Conservation (phyloP, 1,139 yeast genomes). For the Taphrina flavorubra region DNA sequence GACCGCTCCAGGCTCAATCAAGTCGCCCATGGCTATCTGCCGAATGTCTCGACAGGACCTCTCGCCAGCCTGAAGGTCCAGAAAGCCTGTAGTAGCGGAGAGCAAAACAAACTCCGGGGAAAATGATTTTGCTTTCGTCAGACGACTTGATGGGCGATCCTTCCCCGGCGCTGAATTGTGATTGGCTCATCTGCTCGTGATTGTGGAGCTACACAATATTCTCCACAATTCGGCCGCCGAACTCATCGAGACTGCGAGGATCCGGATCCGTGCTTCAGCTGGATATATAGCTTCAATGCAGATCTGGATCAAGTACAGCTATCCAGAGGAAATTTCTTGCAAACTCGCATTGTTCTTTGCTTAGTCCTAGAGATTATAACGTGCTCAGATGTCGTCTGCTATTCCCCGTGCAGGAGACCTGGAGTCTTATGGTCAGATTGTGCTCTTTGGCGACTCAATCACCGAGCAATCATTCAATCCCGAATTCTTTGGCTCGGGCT, state of each 20-base stretch:
- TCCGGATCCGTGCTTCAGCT: too few species aligned
- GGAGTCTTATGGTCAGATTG: constrained; percentile 37
- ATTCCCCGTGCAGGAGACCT: constrained; percentile 4
- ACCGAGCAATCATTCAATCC: constrained; percentile 35
- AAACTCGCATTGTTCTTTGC: too few species aligned
- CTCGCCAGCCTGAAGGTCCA: too few species aligned
- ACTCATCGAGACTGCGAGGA: too few species aligned
- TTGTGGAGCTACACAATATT: background rate
- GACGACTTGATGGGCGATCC: constrained; percentile 12
- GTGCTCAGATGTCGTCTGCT: constrained; percentile 4
- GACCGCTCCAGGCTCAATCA: background rate
- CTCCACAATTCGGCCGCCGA: background rate
- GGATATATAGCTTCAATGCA: too few species aligned
- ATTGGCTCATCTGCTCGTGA: background rate
- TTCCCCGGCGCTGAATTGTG: background rate
- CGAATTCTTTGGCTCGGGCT: constrained; percentile 28
- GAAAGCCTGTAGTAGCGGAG: too few species aligned
- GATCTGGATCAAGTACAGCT: too few species aligned
- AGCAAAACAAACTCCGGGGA: too few species aligned
- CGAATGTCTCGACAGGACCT: background rate
- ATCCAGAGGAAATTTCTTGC: too few species aligned
- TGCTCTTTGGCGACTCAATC: constrained; percentile 40
- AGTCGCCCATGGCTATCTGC: constrained; percentile 9
- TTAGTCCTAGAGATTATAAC: too few species aligned
- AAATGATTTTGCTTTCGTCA: constrained; percentile 20